Evolutionary conservation across 495 filamentous ascomycete species (phyloP), one percentile per base, ranked within the genome.

Genomic region (Cercophora scortea): DNA sequence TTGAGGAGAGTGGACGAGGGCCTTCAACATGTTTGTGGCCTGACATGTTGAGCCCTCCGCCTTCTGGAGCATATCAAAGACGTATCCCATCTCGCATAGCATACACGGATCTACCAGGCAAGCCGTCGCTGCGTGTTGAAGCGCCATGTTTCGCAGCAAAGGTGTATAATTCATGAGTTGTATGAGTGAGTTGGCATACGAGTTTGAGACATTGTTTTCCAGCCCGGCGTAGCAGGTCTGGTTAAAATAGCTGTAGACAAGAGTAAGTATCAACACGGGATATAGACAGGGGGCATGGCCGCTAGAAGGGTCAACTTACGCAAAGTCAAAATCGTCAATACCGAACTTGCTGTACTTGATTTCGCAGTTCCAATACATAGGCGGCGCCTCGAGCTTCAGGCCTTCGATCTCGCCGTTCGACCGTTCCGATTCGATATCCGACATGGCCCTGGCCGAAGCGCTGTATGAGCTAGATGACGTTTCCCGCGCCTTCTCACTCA

Each of bases 11-110:
- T 80, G 84, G 62, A 87, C 87, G 57, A 97, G 85, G 0, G 90
- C 86, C 68, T 89, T 93, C 36, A 96, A 71, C 57, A 99, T 81
- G 63, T 99, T 99, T 1, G 92, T 95, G n/a, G 93, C 93, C 59
- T 96, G 93, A 59, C 94, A 97, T 54, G 90, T 93, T 50, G 88
- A 83, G 2, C 91, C 93, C 58, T 85, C 83, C 7, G 92, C 92
- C 61, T 96, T 97, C 58, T 96, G 88, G 34, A 99, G 75, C 93
- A 99, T 99, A 62, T 99, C 93, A 59, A 96, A 91, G 16, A 99
- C 73, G 65, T 91, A 98, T 15, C 92, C 93, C 64, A 97, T 70
- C 67, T 99, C 94, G 70, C 93, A 99, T 3, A 97, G 71, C 36
- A 99, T 72, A 71, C 93, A 99, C 40, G 78, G 71, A 40, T 95